phyloP scores from a whole-genome alignment of 805 yeast species.

The Saturnispora sanitii region DNA sequence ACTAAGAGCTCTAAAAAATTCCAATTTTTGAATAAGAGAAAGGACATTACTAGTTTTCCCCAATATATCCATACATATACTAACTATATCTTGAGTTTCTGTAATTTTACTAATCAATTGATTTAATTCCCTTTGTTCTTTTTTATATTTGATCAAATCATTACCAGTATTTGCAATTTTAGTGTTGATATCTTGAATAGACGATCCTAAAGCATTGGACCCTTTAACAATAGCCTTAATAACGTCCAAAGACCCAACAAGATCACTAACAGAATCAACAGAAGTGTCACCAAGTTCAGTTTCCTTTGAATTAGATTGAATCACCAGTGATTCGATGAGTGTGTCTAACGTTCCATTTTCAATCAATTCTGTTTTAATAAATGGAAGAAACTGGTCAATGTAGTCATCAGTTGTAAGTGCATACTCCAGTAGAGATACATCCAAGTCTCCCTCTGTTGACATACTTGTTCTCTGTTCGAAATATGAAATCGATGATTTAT shows the following conservation, averaged over 20 bases:
- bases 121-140: conserved; percentile 46
- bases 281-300: conserved; percentile 53
- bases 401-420: conserved; percentile 55
- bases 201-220: conserved; percentile 47
- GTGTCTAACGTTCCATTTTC: conserved; percentile 43
- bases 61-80: conserved; percentile 66
- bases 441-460: conserved; percentile 1
- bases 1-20: conserved; percentile 80
- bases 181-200: conserved; percentile 45
- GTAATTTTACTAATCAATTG: conserved; percentile 57
- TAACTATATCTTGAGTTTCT: conserved; percentile 61
- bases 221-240: conserved; percentile 51
- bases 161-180: conserved; percentile 56
- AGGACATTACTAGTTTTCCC: conserved; percentile 82
- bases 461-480: neutral
- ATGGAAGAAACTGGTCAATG: conserved; percentile 71
- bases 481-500: neutral
- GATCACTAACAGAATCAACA: conserved; percentile 47
- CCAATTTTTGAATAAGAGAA: conserved; percentile 62
- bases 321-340: conserved; percentile 45
- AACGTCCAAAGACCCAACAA: conserved; percentile 48
- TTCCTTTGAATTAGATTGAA: conserved; percentile 50
- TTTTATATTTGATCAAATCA: conserved; percentile 54
- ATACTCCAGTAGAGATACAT: conserved; percentile 17
- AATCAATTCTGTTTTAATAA: conserved; percentile 52